Evolutionary conservation across 73 alveolate species (phyloP), one percentile per base, ranked within the genome.

Genomic region (Paramecium octaurelia): DNA sequence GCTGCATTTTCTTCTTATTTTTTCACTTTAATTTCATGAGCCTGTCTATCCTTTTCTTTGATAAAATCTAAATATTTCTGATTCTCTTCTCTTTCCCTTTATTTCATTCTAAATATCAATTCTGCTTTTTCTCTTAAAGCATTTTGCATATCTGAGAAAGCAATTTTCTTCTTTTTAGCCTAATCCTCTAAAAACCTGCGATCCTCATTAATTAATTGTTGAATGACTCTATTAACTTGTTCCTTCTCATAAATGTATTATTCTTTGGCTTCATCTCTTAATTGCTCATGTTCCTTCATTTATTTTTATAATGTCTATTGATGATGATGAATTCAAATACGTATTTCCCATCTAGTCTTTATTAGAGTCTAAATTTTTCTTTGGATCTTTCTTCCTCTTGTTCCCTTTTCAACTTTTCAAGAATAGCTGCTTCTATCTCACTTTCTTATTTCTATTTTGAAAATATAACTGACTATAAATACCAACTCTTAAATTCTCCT

Each of bases 61-160:
- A 69, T 70, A 85, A 70, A 89, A 34, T 40, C 88, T 35, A 70
- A 38, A 38, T 89, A 89, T 71, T 89, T 89, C 2, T 58, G 31
- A 89, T 89, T 89, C 75, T 89, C 94, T 8, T 70, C 92, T 24
- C 75, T 24, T 46, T 89, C 94, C n/a, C 50, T 71, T 38, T 70
- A 34, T 46, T 89, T 89, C 31, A 70, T 31, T 43, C 64, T 24
- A 11, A 35, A 46, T 14, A 59, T 70, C 31, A 58, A 70, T 70
- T 89, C 94, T 42, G 90, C 94, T 36, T 89, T 89, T 73, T 89
- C 90, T 89, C 57, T 31, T 16, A 89, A 54, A 46, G 94, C 94
- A 59, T 89, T 42, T 18, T 70, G 36, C 94, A 89, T 89, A 23
- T 89, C 94, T 89, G 80, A 59, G 14, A 59, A 89, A 18, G 86